Evolutionary conservation across 805 yeast genomes (phyloP).

Genomic region (Candida oleophila): DNA sequence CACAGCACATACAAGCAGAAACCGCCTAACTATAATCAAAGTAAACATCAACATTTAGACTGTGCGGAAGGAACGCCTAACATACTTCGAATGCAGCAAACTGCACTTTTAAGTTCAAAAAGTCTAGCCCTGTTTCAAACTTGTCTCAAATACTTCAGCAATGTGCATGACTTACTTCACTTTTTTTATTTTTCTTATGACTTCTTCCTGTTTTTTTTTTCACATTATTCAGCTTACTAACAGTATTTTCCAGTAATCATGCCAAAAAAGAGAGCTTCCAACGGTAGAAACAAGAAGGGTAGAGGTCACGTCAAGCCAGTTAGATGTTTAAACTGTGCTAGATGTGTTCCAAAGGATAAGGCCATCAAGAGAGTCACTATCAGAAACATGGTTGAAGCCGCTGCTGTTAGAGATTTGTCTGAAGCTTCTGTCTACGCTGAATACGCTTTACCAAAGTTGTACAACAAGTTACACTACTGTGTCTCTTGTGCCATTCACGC

Average conservation of each 20-base stretch:
- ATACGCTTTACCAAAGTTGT: conserved; percentile 99
- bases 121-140: not conserved
- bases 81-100: too few relatives aligned
- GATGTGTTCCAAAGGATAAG: conserved; percentile 99
- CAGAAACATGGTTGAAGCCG: conserved; percentile 99
- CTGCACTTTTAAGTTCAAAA: too few relatives aligned
- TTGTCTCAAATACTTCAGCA: too few relatives aligned
- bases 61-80: not conserved
- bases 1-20: too few relatives aligned
- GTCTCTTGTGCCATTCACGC: conserved; percentile 99
- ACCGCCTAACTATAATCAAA: too few relatives aligned
- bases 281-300: conserved; percentile 99
- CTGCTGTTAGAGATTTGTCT: conserved; percentile 99
- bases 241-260: conserved; percentile 42
- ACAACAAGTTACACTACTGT: conserved; percentile 99
- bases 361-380: conserved; percentile 99
- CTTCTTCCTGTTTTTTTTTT: too few relatives aligned
- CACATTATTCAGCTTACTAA: conserved; percentile 1
- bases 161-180: too few relatives aligned
- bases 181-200: too few relatives aligned
- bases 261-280: conserved; percentile 99
- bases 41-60: not conserved
- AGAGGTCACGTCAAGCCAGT: conserved; percentile 99
- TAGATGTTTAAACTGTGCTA: conserved; percentile 99
- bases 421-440: conserved; percentile 99